These are phyloP conservation scores for Aspergillus bertholletiae DNA, from an alignment of 495 filamentous ascomycete species.

Conservation along the genomic window DNA sequence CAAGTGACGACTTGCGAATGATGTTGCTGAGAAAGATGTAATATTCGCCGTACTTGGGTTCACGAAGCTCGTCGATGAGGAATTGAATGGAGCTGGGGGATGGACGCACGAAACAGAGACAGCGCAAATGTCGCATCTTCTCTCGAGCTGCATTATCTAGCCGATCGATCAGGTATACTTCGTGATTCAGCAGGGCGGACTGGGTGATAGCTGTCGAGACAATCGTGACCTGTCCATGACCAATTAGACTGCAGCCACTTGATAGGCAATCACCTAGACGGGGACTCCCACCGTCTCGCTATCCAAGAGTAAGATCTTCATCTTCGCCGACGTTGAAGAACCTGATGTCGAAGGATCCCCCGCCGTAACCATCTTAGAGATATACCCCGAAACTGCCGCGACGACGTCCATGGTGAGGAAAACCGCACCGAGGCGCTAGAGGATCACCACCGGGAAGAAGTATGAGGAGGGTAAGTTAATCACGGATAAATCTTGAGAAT, in stretches of 20 bases:
- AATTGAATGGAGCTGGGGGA: conserved; percentile 87
- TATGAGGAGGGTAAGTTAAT: not conserved
- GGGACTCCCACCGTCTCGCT: conserved; percentile 74
- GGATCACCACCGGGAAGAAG: not conserved
- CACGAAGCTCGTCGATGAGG: conserved; percentile 91
- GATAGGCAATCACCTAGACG: not conserved
- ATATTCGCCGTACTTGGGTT: conserved; percentile 98
- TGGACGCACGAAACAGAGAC: conserved; percentile 88
- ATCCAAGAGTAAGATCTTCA: conserved; percentile 97
- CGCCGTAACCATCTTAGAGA: conserved; percentile 92
- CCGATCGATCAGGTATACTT: conserved; percentile 96
- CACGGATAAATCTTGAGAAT: not conserved
- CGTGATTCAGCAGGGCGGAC: conserved; percentile 91
- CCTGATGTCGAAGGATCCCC: conserved; percentile 64
- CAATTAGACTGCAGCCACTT: conserved; percentile 15
- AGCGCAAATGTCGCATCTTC: conserved; percentile 96
- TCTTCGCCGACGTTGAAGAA: conserved; percentile 78
- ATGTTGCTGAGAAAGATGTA: conserved; percentile 96
- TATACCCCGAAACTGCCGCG: conserved; percentile 87
- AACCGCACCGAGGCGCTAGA: not conserved
- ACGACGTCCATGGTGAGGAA: conserved; percentile 77
- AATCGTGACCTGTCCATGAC: conserved; percentile 62
- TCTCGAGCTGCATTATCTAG: conserved; percentile 87
- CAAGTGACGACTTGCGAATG: conserved; percentile 91
- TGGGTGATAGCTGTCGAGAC: conserved; percentile 94